Evolutionary conservation across 1,284 basidiomycete species (phyloP), one percentile per base, ranked within the genome.

Genomic region (Pseudomicrostroma phylloplanum): DNA sequence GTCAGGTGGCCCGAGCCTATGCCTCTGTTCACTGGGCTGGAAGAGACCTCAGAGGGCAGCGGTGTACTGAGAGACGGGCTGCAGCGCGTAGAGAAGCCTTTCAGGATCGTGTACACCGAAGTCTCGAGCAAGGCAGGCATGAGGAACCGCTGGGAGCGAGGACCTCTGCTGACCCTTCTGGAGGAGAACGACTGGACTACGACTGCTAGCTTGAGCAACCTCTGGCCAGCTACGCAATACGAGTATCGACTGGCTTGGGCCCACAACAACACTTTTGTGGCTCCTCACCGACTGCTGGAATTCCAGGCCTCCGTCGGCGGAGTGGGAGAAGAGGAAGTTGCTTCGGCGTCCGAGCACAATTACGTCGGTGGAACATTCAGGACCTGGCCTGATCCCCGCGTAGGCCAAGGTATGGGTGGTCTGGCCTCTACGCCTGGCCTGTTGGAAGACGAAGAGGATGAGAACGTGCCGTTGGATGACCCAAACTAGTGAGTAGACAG

Each of bases 161-260:
- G 76, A 0, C 77, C 75, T 1, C 57, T 76, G 11, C 60, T 77
- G 25, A 66, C 64, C 0, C 55, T 79, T 41, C 67, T 65, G 8
- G 75, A 81, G 40, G 82, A 83, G 12, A 76, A 79, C 21, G 89
- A 91, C 74, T 91, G 87, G 87, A 85, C 86, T 1, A 82, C 81
- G 49, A 86, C 86, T 0, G 84, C 83, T 12, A 82, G 80, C 57
- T 71, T 91, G 43, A 71, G 79, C 21, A 83, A 85, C 21, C 82
- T 90, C 1, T 89, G 86, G 86, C 88, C 89, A 0, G 83, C 82
- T 56, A 89, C 87, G 1, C 77, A 81, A 9, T 91, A 90, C 72
- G 87, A 90, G 82, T 90, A 88, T 88, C 63, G 73, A 83, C 80
- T 67, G 0, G 66, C 69, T 39, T 77, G 76, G 19, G 70, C 68